Percentiles rank a stretch among this genome's conserved stretches.
phyloP scores from a whole-genome alignment of 1,139 yeast species.

The Debaryomycetaceae sp. region DNA sequence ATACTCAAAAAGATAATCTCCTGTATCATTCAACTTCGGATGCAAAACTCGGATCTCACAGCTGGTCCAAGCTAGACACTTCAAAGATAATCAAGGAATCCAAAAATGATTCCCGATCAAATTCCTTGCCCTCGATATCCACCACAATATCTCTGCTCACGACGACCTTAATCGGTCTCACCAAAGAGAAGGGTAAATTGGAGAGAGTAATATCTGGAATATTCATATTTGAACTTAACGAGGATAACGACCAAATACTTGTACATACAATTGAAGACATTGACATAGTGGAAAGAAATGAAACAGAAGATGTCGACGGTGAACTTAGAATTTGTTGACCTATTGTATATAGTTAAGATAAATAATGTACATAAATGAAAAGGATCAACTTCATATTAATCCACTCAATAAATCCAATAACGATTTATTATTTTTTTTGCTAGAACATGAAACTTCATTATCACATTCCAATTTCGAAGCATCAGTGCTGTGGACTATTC shows the following conservation, averaged over 20 bases:
- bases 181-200: conserved; percentile 27
- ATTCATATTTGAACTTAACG: conserved; percentile 71
- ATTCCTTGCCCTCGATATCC: conserved; percentile 19
- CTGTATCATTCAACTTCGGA: conserved; percentile 30
- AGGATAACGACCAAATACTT: conserved; percentile 51
- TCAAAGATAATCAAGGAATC: conserved; percentile 14
- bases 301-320: conserved; percentile 26
- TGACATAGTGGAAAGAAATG: conserved; percentile 54
- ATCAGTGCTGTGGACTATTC: background rate
- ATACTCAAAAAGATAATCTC: conserved; percentile 9
- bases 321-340: conserved; percentile 28
- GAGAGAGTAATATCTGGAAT: conserved; percentile 63
- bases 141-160: conserved; percentile 25
- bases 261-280: conserved; percentile 81
- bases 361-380: conserved; percentile 1
- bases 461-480: background rate
- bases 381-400: background rate
- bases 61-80: conserved; percentile 37
- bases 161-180: conserved; percentile 30
- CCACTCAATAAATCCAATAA: conserved; percentile 1
- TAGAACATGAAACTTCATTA: background rate
- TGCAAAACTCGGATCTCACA: conserved; percentile 37
- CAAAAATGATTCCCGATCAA: conserved; percentile 6
- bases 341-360: conserved; percentile 6
- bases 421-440: conserved; percentile 6